Base-by-base conservation (phyloP, 2,329 filamentous ascomycete genomes). In the Phialophora tarda region DNA sequence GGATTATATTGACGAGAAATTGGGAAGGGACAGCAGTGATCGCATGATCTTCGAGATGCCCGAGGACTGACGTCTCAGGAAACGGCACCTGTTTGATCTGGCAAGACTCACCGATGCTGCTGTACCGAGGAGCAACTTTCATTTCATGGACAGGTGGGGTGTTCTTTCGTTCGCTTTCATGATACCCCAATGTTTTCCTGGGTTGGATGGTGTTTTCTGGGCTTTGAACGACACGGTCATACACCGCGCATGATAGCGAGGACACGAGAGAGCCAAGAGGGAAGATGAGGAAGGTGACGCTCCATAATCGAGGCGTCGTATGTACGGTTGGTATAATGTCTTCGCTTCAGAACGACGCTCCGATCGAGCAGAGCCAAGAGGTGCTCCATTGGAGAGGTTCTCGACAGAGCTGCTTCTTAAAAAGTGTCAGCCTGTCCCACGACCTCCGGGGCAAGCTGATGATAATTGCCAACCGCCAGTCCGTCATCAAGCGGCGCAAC, bases 1-100 rank as follows among this genome's bases (percentile, higher is more conserved):
- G 56, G 69, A 67, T 21, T 64, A 67, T 30, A 60, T 73, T 28
- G 66, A 72, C 48, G 71, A 73, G 55, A 72, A 71, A 48, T 34
- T 68, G 32, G 44, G 44, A 14, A 38, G 59, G n/a, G 34, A 53
- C 17, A 41, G 48, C 30, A 21, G 26, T 34, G 57, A 55, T 47
- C 57, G 61, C 21, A 14, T 57, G 24, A 48, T 71, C 12, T 72
- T 72, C 54, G 50, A 67, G 28, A 61, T 72, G 44, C 69, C 69
- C 4, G 66, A 70, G 51, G 71, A 72, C 44, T 71, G 67, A 69
- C 11, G 7, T 55, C 28, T 23, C 28, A 1, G 28, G 26, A n/a
- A 24, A 5, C 4, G 48, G 17, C n/a, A 12, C 24, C n/a, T 2
- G 6, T 44, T n/a, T 10, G 17, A 6, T n/a, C 14, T 44, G 17